Percentiles rank a stretch among this genome's conserved stretches.
Conservation (phyloP, 75 land plant genomes). For the Gnetum montanum region DNA sequence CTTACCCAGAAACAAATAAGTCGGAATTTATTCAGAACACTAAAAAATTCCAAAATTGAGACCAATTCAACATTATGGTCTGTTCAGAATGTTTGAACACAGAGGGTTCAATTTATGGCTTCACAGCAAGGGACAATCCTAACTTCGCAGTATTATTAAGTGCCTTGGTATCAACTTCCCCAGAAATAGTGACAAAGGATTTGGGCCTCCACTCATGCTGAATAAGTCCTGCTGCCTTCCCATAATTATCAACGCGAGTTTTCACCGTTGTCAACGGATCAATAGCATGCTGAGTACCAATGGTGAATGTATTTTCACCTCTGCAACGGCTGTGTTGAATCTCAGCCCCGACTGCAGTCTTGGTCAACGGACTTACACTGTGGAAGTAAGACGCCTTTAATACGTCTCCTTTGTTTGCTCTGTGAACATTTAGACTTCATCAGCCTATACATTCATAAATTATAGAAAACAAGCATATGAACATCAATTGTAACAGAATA, state of each 20-base stretch:
- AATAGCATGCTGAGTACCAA: slow-evolving; percentile 30
- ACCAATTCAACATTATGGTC: too few relatives aligned
- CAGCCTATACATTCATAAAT: background rate
- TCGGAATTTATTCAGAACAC: too few relatives aligned
- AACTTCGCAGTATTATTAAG: slow-evolving; percentile 32
- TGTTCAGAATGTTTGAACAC: too few relatives aligned
- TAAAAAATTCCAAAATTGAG: too few relatives aligned
- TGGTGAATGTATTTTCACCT: slow-evolving; percentile 37
- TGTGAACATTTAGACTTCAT: too few relatives aligned
- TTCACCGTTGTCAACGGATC: slow-evolving; percentile 35
- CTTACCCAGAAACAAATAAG: too few relatives aligned
- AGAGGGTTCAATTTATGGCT: too few relatives aligned
- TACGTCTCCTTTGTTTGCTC: slow-evolving; percentile 38
- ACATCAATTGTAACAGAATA: too few relatives aligned
- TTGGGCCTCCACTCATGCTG: slow-evolving; percentile 56
- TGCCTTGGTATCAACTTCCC: slow-evolving; percentile 38
- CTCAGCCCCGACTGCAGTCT: slow-evolving; percentile 39
- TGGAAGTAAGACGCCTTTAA: slow-evolving; percentile 41
- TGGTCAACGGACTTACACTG: slow-evolving; percentile 18
- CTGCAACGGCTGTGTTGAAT: slow-evolving; percentile 30
- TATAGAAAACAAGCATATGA: background rate
- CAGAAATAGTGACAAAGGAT: slow-evolving; percentile 33
- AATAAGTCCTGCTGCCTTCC: slow-evolving; percentile 31
- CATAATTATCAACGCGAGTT: slow-evolving; percentile 30
- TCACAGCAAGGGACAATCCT: slow-evolving; percentile 34